Evolutionary conservation across 352 stramenopile genomes (phyloP).

Genomic region (Globisporangium orthogonon): DNA sequence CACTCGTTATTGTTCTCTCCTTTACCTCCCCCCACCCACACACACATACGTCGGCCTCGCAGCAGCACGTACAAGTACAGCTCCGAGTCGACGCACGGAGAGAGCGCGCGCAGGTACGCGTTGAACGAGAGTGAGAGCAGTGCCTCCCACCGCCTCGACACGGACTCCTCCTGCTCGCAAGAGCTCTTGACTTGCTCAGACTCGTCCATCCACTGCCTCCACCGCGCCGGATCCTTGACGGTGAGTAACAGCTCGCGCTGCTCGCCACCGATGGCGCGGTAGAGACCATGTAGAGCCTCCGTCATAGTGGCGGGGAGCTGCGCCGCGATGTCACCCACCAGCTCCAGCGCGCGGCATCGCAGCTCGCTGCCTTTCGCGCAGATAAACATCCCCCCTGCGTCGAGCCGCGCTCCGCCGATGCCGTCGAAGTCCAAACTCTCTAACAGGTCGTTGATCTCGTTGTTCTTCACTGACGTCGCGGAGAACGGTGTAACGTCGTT

Average conservation of each 20-base stretch:
- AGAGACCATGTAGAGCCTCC: conserved; percentile 24
- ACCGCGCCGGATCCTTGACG: background rate
- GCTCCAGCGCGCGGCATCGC: conserved; percentile 50
- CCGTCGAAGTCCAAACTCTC: conserved; percentile 65
- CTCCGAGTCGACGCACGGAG: conserved; percentile 59
- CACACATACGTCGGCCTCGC: too few species aligned
- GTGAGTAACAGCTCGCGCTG: conserved; percentile 17
- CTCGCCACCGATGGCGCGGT: conserved; percentile 43
- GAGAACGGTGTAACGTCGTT: conserved; percentile 20
- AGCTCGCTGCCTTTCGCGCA: conserved; percentile 46
- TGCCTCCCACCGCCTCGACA: background rate
- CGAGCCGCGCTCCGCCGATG: conserved; percentile 17
- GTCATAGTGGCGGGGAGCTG: conserved; percentile 23
- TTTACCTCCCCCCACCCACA: background rate
- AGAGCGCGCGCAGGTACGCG: conserved; percentile 59
- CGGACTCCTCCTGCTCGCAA: background rate
- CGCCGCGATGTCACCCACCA: conserved; percentile 66
- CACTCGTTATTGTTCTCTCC: background rate
- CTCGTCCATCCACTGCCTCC: conserved; percentile 4
- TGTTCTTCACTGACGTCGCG: conserved; percentile 10
- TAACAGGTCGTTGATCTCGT: conserved; percentile 36
- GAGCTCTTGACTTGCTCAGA: background rate
- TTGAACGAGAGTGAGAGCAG: conserved; percentile 56
- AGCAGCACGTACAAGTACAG: conserved; percentile 68
- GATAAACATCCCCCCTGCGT: conserved; percentile 19